Base-by-base conservation (phyloP, 805 yeast genomes). In the Sugiyamaella valdiviana region DNA sequence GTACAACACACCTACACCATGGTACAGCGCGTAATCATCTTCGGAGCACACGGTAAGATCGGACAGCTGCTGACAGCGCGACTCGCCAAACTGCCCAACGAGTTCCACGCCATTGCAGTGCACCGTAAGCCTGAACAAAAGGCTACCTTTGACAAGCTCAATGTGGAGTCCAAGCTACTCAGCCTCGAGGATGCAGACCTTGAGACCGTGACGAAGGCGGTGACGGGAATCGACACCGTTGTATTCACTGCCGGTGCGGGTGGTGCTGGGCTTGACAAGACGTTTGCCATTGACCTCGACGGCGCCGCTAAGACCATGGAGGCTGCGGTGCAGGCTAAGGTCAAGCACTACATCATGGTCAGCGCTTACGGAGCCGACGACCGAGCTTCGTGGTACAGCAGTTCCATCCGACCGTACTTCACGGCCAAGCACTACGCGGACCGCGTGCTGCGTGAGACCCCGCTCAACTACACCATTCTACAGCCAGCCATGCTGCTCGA, bases 1-100 rank as follows among this genome's bases (percentile, higher is more conserved):
- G n/a, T n/a, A n/a, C n/a, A n/a, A n/a, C n/a, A n/a, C n/a, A n/a
- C n/a, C n/a, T n/a, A n/a, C n/a, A n/a, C 32, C 9, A 26, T 26
- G 32, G 32, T n/a, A 26, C 9, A 26, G 32, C 9, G 32, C 58
- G 67, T 75, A 5, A 75, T 74, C 37, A 63, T 80, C 17, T 63
- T 80, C 46, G 86, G 86, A 36, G 82, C 83, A 17, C 78, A 78
- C 59, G 85, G 85, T 29, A 74, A 73, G 50, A 72, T 80, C n/a
- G 86, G 80, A 36, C 71, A 75, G 49, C 58, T 64, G 1, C 55
- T 80, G 10, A 59, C 78, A 10, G 50, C 63, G n/a, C 61, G 69
- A 39, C 64, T 69, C 20, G 65, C 58, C 16, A 53, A 49, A 21
- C 57, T 56, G 12, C 63, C 48, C 16, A 51, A 44, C 39, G 66